A percentile compares a stretch with the other conserved stretches of the same genome.
phyloP scores from a whole-genome alignment of 805 yeast genomes.

The Metschnikowia cerradonensis region DNA sequence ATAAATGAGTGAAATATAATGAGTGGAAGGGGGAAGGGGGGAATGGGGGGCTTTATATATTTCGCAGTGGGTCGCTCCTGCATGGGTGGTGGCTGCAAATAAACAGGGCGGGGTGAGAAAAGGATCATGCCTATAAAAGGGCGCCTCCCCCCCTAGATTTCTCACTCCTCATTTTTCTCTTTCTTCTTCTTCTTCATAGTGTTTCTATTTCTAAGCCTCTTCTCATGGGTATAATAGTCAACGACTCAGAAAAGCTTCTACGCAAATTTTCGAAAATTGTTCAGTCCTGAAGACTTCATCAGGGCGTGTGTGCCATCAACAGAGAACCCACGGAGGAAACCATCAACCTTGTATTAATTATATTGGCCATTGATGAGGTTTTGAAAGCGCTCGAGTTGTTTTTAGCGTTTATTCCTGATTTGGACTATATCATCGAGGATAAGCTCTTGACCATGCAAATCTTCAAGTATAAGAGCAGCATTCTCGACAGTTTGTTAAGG shows the following conservation, averaged over 20 bases:
- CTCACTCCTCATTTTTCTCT: too few species aligned
- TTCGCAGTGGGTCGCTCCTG: too few species aligned
- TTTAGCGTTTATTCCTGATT: conserved; percentile 28
- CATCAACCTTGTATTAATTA: conserved; percentile 21
- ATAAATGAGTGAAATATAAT: too few species aligned
- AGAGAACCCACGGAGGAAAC: conserved; percentile 19
- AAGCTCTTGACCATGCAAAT: conserved; percentile 35
- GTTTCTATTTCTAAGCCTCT: conserved; percentile 30
- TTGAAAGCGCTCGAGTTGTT: conserved; percentile 27
- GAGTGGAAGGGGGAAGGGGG: too few species aligned
- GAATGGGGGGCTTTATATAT: too few species aligned
- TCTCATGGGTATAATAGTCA: conserved; percentile 30
- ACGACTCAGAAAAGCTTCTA: conserved; percentile 23
- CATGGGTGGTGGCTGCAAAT: too few species aligned
- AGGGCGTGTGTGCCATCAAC: conserved; percentile 26
- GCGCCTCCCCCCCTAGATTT: too few species aligned
- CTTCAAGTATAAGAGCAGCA: conserved; percentile 24
- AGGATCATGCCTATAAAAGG: too few species aligned
- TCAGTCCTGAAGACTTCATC: conserved; percentile 32
- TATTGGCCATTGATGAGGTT: conserved; percentile 25
- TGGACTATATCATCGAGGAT: conserved; percentile 28
- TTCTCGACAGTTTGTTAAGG: too few species aligned
- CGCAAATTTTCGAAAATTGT: conserved; percentile 22
- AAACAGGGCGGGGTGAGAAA: too few species aligned
- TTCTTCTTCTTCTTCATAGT: too few species aligned